Evolutionary conservation across 2,329 filamentous ascomycete genomes (phyloP), one percentile per base, ranked within the genome.

Genomic region (Aspergillus sergii): DNA sequence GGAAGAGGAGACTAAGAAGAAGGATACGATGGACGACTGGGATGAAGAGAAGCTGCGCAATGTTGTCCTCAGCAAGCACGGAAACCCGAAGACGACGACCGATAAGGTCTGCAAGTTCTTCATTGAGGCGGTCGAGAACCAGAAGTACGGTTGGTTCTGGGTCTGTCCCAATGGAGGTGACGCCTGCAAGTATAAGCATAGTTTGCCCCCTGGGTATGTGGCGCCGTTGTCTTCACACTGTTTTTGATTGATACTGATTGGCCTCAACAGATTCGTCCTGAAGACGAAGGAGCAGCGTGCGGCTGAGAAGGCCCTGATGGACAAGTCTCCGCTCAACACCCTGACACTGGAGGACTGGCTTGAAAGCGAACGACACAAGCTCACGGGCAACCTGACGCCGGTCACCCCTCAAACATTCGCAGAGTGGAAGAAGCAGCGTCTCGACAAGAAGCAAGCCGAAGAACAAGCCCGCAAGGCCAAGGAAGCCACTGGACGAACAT

Each of bases 61-160:
- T 61, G 95, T 99, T 41, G 93, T 99, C 28, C 72, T 96, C 76
- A 96, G 91, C 73, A 99, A 99, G 83, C 96, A 99, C 80, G 95
- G 95, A 58, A 99, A 99, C 80, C 95, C 96, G 64, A 89, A 90
- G 77, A 97, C 94, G 26, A 92, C 91, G 6, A 99, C 95, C 54
- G 95, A 99, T 77, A 99, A 98, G 82, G 95, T 99, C 69, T 99
- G 95, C 92, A 99, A 98, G 81, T 97, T 83, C 84, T 99, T 99
- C 78, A 95, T 98, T 76, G 90, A 94, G 70, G 95, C 95, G 30
- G 95, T 99, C 66, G 95, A 99, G 81, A 95, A 99, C 76, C 92
- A 93, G 73, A 99, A 98, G 81, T 99, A 99, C 74, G 95, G 95
- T 66, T 99, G 95, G 95, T 98, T 99, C 82, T 99, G 95, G 95